These are phyloP conservation scores for Citrus trifoliata DNA, from an alignment of 345 rosid genomes.

Conservation along the genomic window DNA sequence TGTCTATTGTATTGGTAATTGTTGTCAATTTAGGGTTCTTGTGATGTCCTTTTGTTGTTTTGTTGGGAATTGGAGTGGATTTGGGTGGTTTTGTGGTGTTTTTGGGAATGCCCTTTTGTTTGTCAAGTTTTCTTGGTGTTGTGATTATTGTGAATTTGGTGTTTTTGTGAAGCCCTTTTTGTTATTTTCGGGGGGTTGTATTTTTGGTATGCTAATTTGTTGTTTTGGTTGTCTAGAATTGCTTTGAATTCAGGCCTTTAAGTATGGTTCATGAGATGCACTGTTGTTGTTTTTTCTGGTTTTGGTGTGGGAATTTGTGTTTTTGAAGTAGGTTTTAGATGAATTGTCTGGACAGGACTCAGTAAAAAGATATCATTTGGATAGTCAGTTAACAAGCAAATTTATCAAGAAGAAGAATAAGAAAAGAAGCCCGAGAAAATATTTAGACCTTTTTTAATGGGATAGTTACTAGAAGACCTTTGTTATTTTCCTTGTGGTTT, in stretches of 20 bases:
- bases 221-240: neutral
- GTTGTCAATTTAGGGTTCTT: constrained; percentile 19
- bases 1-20: constrained; percentile 9
- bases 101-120: constrained; percentile 1
- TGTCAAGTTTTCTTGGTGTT: neutral
- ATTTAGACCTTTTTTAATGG: neutral
- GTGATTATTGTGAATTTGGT: constrained; percentile 7
- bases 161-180: neutral
- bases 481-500: neutral
- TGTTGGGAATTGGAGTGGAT: constrained; percentile 10
- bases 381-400: neutral
- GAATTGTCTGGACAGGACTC: neutral
- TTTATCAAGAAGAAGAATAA: neutral
- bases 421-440: neutral
- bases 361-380: neutral
- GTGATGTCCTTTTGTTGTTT: neutral
- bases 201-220: constrained; percentile 10
- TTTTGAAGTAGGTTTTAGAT: neutral
- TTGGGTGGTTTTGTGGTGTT: neutral
- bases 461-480: neutral
- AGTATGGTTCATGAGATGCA: neutral
- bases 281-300: constrained; percentile 1
- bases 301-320: neutral
- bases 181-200: constrained; percentile 11
- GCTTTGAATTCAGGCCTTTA: neutral